These are phyloP conservation scores for Paxillus involutus DNA, from an alignment of 768 basidiomycete genomes.

Conservation along the genomic window DNA sequence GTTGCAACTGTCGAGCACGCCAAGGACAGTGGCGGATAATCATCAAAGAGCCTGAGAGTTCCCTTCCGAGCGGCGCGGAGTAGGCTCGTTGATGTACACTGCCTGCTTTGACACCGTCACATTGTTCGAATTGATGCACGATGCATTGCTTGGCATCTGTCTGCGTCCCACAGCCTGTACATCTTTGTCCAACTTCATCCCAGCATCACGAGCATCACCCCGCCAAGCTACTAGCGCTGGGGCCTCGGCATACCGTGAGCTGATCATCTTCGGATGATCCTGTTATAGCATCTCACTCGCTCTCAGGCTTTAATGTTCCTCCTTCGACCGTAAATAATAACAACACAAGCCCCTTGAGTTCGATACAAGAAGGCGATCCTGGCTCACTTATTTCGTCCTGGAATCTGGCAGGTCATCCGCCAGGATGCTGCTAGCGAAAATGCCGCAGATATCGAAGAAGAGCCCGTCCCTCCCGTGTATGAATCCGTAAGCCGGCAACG, in stretches of 20 bases:
- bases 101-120: no score
- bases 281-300: not conserved
- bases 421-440: constrained; percentile 11
- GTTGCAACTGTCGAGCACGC: constrained; percentile 13
- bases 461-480: constrained; percentile 23
- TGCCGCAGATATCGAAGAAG: not conserved
- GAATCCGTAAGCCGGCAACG: constrained; percentile 6
- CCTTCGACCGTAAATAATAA: not conserved
- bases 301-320: not conserved
- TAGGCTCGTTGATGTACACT: no score
- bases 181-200: no score
- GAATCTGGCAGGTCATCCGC: constrained; percentile 23
- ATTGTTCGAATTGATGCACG: no score
- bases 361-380: not conserved
- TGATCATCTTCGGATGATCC: not conserved
- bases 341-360: not conserved
- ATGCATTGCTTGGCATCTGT: no score
- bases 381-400: constrained; percentile 15
- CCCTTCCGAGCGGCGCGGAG: constrained; percentile 6
- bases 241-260: no score
- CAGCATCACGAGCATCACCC: no score
- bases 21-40: constrained; percentile 16
- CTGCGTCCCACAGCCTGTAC: no score
- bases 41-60: constrained; percentile 15
- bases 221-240: no score